Percentiles rank a stretch among this genome's conserved stretches.
Conservation (phyloP, 2,329 filamentous ascomycete species). For the Venturia carpophila region DNA sequence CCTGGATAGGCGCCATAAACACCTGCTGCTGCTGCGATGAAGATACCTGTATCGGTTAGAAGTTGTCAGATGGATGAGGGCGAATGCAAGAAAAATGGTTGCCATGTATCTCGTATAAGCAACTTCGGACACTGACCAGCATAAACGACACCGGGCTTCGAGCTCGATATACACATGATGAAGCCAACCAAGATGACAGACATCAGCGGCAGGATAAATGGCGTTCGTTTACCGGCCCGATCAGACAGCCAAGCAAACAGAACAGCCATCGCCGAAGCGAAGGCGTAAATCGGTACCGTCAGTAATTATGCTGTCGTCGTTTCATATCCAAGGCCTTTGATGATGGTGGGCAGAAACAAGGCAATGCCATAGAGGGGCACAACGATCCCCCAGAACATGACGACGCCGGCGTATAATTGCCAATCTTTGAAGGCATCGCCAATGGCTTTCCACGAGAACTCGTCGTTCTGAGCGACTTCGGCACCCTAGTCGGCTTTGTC, state of each 20-base stretch:
- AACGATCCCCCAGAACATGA: conserved; percentile 15
- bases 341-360: conserved; percentile 31
- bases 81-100: too few species aligned
- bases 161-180: conserved; percentile 31
- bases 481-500: background rate
- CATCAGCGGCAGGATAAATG: conserved; percentile 31
- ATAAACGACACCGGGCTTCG: conserved; percentile 32
- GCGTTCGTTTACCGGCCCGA: conserved; percentile 26
- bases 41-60: conserved; percentile 21
- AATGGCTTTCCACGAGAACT: conserved; percentile 19
- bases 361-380: conserved; percentile 17
- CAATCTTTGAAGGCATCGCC: conserved; percentile 19
- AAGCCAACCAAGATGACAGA: conserved; percentile 32
- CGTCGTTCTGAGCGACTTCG: conserved; percentile 12
- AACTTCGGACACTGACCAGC: conserved; percentile 26
- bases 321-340: conserved; percentile 38
- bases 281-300: conserved; percentile 40
- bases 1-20: conserved; percentile 35
- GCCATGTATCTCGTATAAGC: too few species aligned
- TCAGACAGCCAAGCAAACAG: conserved; percentile 31
- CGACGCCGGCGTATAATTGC: conserved; percentile 18
- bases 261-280: conserved; percentile 32
- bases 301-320: conserved; percentile 37
- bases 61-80: too few species aligned
- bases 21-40: conserved; percentile 32